Base-by-base conservation (phyloP, 1,139 yeast genomes). In the Magnusiomyces magnusii region DNA sequence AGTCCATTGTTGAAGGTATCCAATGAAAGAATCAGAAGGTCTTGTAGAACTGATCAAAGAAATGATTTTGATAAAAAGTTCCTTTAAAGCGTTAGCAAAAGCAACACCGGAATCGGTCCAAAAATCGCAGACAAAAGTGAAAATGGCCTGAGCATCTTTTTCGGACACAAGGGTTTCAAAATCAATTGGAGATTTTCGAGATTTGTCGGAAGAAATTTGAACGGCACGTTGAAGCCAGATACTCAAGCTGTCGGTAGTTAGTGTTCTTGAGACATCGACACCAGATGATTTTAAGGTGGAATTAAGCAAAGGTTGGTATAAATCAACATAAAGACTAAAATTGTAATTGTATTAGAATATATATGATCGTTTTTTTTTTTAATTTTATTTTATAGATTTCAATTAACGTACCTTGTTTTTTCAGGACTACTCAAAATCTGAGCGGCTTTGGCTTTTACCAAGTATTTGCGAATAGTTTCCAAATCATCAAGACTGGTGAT, bases 71-170 rank as follows among this genome's bases (percentile, higher is more conserved):
- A 71, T 64, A 57, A 87, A 78, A 47, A 89, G 68, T 49, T 83
- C 87, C 58, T 77, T 79, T 57, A 88, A 71, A 0, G 95, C 85
- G 64, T 85, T 87, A 5, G 85, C 83, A 42, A 87, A 72, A 0
- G 95, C 84, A 0, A 88, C 83, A 3, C 87, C 84, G 1, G 89
- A 81, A 57, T 84, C 87, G 57, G 83, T 83, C 83, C 91, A 83
- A 66, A 82, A 84, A 63, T 84, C 90, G 54, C 85, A 73, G 10
- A 86, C 78, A 67, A 80, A 85, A 42, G 76, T 75, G 66, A 85
- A 84, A 1, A 84, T 64, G 27, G 67, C 68, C 50, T 75, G 71
- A 3, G 77, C 71, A 21, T 68, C 72, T 1, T 71, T 68, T 13
- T 64, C 62, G 0, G 66, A 57, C 3, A 78, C 63, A 3, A 64